A percentile compares a stretch with the other conserved stretches of the same genome.
These are phyloP conservation scores for Phalaenopsis aphrodite DNA, from an alignment of 106 monocot genomes.

Conservation along the genomic window DNA sequence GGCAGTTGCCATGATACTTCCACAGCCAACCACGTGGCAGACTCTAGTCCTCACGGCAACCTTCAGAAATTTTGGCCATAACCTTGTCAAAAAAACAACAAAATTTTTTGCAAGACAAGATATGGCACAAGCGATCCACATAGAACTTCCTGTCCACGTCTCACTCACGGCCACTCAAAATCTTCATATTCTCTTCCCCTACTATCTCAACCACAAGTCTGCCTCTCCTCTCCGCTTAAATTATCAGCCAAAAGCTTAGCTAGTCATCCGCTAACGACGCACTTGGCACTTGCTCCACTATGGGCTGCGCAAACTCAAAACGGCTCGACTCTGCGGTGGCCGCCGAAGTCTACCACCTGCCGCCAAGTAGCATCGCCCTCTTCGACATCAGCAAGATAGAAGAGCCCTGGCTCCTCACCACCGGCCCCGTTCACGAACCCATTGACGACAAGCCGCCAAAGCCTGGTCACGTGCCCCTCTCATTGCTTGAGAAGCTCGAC, in stretches of 20 bases:
- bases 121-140: neutral
- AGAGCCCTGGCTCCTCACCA: slow-evolving; percentile 76
- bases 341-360: slow-evolving; percentile 51
- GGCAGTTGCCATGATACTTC: too few relatives aligned
- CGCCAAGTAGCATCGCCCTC: slow-evolving; percentile 70
- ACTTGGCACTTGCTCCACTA: neutral
- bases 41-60: too few relatives aligned
- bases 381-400: slow-evolving; percentile 75
- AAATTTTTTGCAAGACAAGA: neutral
- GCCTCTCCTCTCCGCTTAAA: neutral
- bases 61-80: too few relatives aligned
- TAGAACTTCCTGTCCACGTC: neutral
- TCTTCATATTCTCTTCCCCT: too few relatives aligned
- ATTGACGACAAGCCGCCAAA: slow-evolving; percentile 31
- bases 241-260: neutral
- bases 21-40: too few relatives aligned
- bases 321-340: slow-evolving; percentile 20
- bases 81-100: neutral
- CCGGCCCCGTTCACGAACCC: neutral
- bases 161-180: neutral
- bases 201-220: too few relatives aligned
- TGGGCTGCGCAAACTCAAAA: slow-evolving; percentile 87
- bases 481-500: slow-evolving; percentile 74
- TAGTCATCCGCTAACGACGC: neutral
- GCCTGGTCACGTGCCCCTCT: slow-evolving; percentile 25